Percentiles rank a stretch among this genome's conserved stretches.
phyloP scores from a whole-genome alignment of 495 filamentous ascomycete species.

The Terfezia boudieri region DNA sequence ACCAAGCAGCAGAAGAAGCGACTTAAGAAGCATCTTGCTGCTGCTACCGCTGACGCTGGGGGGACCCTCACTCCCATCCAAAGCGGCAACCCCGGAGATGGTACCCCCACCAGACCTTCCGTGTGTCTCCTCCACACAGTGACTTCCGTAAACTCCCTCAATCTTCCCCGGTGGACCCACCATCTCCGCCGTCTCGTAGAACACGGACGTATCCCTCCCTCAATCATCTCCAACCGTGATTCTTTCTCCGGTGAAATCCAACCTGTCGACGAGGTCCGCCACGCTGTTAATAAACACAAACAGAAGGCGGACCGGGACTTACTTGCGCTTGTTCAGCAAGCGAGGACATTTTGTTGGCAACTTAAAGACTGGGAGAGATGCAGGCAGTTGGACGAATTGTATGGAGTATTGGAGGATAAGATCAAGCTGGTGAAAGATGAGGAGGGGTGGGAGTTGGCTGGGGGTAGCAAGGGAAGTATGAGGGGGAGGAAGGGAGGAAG shows the following conservation, averaged over 20 bases:
- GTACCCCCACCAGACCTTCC: neutral
- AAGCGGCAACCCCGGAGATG: neutral
- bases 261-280: conserved; percentile 17
- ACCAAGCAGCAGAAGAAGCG: neutral
- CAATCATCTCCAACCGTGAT: conserved; percentile 13
- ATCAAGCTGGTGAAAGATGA: conserved; percentile 4
- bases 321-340: conserved; percentile 15
- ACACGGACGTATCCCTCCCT: conserved; percentile 8
- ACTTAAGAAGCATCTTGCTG: neutral
- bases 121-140: conserved; percentile 2
- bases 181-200: conserved; percentile 15
- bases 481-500: neutral
- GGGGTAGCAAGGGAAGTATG: neutral
- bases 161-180: conserved; percentile 17
- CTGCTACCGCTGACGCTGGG: neutral
- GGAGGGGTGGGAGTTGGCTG: conserved; percentile 5
- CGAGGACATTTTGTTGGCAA: conserved; percentile 18
- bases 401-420: conserved; percentile 10
- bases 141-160: conserved; percentile 9
- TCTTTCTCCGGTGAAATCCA: conserved; percentile 17
- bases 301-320: conserved; percentile 16
- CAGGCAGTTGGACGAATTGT: conserved; percentile 10
- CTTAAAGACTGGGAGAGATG: conserved; percentile 18
- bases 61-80: neutral
- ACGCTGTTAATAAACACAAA: conserved; percentile 15